Evolutionary conservation across 345 rosid species (phyloP).

Genomic region (Brassica carinata): DNA sequence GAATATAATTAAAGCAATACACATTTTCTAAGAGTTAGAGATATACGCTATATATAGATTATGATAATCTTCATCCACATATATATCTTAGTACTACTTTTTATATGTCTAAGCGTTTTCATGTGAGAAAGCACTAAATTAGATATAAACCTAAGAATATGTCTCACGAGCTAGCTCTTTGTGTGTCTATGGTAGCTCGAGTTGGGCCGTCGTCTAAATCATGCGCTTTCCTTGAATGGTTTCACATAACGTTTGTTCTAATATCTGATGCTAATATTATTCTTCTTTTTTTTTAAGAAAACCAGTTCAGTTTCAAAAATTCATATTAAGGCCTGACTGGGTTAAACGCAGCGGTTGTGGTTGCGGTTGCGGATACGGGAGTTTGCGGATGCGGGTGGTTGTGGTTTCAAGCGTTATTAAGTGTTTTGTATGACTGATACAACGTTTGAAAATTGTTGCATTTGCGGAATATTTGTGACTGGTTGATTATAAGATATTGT

Average conservation of each 20-base stretch:
- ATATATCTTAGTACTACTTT: background rate
- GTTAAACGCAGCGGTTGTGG: no score
- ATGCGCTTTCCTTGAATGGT: constrained; percentile 2
- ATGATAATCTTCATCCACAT: constrained; percentile 20
- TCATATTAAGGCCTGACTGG: background rate
- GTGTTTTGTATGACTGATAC: no score
- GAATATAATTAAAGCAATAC: background rate
- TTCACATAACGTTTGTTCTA: background rate
- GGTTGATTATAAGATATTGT: no score
- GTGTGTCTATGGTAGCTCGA: constrained; percentile 25
- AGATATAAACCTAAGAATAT: constrained; percentile 22
- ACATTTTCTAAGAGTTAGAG: background rate
- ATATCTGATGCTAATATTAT: no score
- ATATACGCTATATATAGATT: background rate
- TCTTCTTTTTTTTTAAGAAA: background rate
- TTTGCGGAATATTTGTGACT: no score
- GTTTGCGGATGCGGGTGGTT: no score
- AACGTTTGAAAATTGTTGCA: no score
- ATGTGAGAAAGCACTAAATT: constrained; percentile 7
- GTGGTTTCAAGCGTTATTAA: no score
- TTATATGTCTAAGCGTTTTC: constrained; percentile 4
- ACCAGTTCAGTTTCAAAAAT: background rate
- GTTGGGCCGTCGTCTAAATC: constrained; percentile 27
- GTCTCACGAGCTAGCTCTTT: constrained; percentile 8
- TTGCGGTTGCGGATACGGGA: no score